Percentiles rank a stretch among this genome's conserved stretches.
phyloP scores from a whole-genome alignment of 164 flowering plant species.

The Stephania japonica region DNA sequence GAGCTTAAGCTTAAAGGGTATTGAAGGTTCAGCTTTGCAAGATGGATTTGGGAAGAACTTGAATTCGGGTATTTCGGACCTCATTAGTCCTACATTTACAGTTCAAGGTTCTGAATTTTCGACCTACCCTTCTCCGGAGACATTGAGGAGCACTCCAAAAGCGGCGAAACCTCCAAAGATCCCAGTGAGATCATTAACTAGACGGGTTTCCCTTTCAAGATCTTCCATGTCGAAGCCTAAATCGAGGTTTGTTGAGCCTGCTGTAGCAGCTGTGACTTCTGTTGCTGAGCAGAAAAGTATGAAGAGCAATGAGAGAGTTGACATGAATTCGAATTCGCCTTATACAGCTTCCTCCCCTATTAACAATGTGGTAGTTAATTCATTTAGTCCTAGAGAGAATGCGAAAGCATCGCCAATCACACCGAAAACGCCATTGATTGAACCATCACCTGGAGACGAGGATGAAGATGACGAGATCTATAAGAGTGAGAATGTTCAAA shows the following conservation, averaged over 20 bases:
- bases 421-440: conserved; percentile 36
- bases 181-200: conserved; percentile 7
- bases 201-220: conserved; percentile 16
- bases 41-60: conserved; percentile 3
- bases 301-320: conserved; percentile 8
- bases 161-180: conserved; percentile 32
- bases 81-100: conserved; percentile 11
- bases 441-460: conserved; percentile 29
- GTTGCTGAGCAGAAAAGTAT: not conserved
- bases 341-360: conserved; percentile 19
- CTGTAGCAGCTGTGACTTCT: conserved; percentile 14
- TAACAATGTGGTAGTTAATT: not conserved
- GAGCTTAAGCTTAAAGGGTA: conserved; percentile 1
- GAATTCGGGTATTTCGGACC: not conserved
- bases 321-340: conserved; percentile 14
- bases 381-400: conserved; percentile 6
- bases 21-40: conserved; percentile 7
- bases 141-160: conserved; percentile 17
- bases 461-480: conserved; percentile 60
- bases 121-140: conserved; percentile 28
- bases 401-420: conserved; percentile 21
- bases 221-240: conserved; percentile 34
- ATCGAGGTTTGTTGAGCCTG: conserved; percentile 37
- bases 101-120: conserved; percentile 16
- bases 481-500: conserved; percentile 19